phyloP scores from a whole-genome alignment of 2,329 filamentous ascomycete species.

The Paecilomyces fulvus region DNA sequence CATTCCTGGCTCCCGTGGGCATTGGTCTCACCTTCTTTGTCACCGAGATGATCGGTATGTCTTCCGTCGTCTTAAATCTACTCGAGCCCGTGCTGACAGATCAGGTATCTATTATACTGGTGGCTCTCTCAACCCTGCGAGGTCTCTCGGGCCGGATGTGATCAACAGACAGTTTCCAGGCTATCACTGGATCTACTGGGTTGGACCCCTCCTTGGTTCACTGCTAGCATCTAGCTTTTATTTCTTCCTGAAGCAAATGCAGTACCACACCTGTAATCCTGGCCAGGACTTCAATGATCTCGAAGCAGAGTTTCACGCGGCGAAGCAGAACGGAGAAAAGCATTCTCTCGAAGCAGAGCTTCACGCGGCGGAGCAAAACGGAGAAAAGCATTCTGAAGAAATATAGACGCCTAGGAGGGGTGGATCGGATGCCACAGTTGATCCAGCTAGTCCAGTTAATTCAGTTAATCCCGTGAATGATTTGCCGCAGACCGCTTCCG shows the following conservation, averaged over 20 bases:
- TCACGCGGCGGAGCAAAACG: neutral
- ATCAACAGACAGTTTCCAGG: slow-evolving; percentile 37
- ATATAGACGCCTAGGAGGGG: neutral
- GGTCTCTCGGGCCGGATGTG: slow-evolving; percentile 41
- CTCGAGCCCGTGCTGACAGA: neutral
- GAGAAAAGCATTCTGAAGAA: neutral
- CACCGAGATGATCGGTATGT: slow-evolving; percentile 40
- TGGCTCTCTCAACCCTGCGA: slow-evolving; percentile 41
- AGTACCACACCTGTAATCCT: slow-evolving; percentile 38
- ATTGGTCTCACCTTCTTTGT: slow-evolving; percentile 66
- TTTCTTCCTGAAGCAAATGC: slow-evolving; percentile 37
- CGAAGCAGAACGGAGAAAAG: neutral
- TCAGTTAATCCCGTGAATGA: neutral
- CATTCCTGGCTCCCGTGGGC: slow-evolving; percentile 61
- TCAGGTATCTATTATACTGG: slow-evolving; percentile 41
- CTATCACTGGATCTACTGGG: slow-evolving; percentile 46
- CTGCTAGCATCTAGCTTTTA: slow-evolving; percentile 44
- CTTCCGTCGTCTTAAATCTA: neutral
- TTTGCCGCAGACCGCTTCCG: neutral
- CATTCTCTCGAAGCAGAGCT: neutral
- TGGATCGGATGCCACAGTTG: neutral
- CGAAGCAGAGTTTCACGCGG: slow-evolving; percentile 1
- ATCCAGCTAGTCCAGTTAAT: neutral
- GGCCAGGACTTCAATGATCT: slow-evolving; percentile 49
- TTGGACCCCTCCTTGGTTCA: slow-evolving; percentile 39